Evolutionary conservation across 176 grass and related monocot genomes (phyloP), one percentile per base, ranked within the genome.

Genomic region (Musa troglodytarum): DNA sequence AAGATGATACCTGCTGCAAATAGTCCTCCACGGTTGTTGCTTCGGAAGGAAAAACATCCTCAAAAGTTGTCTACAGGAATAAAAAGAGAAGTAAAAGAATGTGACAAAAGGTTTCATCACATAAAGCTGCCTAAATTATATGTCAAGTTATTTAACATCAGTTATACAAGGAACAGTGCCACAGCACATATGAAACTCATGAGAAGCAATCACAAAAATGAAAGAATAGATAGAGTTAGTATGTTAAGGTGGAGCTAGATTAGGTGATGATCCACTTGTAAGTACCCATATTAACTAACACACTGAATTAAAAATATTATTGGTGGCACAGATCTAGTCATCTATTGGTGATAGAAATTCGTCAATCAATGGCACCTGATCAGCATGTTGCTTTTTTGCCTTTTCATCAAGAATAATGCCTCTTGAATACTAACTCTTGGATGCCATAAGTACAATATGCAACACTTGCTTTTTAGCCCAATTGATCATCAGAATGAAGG

Each of bases 11-110:
- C 88, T 99, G 96, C 75, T 92, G 96, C 81, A 99, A 59, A 70
- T 99, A 95, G 73, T 99, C 91, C 78, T 95, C 96, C 15, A 99
- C 80, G 25, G 91, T 82, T 63, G 88, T 85, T 87, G 91, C 91
- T 85, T 99, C 91, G 17, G 91, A 99, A 51, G 95, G 95, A 65
- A 94, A 99, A 72, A 93, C 88, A 94, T 94, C 91, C 75, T 99
- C 91, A 84, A 99, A 95, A 49, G 86, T 95, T 65, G 93, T 97
- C 93, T 97, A 63, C 43, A 73, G 65, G 71, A 70, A 71, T 23
- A 65, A 51, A 82, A 10, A 17, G 43, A 71, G 24, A 69, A 65
- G 43, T 16, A 68, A 74, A 65, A 65, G 82, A 54, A 54, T 10
- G 25, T 8, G 80, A 71, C 8, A 79, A 73, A 12, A 54, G 61